Base-by-base conservation (phyloP, 352 stramenopile species). In the Phytopythium cucurbitacearum region DNA sequence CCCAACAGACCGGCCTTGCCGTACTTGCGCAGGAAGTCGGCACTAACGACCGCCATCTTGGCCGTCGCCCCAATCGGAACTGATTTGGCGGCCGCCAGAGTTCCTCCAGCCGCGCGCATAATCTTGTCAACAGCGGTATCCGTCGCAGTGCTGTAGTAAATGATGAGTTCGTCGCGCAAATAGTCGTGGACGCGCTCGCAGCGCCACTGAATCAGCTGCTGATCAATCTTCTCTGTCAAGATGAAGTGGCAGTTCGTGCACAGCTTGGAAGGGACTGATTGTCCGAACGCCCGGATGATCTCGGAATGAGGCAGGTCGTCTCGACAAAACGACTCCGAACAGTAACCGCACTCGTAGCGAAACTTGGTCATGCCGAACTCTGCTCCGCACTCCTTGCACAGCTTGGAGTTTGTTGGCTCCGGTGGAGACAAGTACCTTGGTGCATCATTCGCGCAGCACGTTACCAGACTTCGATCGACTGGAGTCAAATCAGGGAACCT, bases 111-210 rank as follows among this genome's bases (percentile, higher is more conserved):
- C 11, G 83, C 85, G 15, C 85, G 80, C 65, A 89, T 76, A 15
- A 91, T 85, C 65, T 92, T 95, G 58, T 95, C 85, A 3, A 95
- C 68, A 0, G 82, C 58, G n/a, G 85, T 95, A 47, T 95, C 85
- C 3, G 73, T 88, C 8, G 77, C 61, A 13, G 76, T 86, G 52
- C 85, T 93, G 55, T 86, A 91, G 51, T 95, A 95, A 11, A 76
- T 41, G 33, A 85, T 67, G 9, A 95, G 57, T 15, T 80, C 76
- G 32, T 87, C 77, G 7, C 36, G 45, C 2, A 95, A 46, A 56
- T 80, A 95, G 42, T 95, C 85, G 34, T 87, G 73, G 4, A 95
- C 85, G 21, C 83, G 82, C 56, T 91, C 80, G 16, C 73, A 79
- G 21, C 82, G 75, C 84, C 84, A 94, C 47, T 92, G 80, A 21